Evolutionary conservation across 2,329 filamentous ascomycete species (phyloP).

Genomic region (Aschersonia sp.): DNA sequence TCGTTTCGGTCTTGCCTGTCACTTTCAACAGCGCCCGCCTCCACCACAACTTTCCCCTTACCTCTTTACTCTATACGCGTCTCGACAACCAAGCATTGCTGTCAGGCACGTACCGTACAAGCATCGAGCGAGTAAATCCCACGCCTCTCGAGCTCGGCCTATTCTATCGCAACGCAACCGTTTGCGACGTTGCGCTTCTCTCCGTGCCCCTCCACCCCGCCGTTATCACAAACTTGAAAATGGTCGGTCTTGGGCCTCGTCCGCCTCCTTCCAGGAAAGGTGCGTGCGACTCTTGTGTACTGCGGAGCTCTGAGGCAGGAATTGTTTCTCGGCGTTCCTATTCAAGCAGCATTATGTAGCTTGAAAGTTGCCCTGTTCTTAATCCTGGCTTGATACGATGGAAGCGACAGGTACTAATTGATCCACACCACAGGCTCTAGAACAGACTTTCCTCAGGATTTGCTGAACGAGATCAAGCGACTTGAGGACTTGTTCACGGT

Average conservation of each 20-base stretch:
- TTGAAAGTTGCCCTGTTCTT: not conserved
- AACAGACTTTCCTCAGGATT: slow-evolving; percentile 76
- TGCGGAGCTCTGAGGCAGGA: no score
- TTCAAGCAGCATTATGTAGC: not conserved
- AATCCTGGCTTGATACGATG: not conserved
- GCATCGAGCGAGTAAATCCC: not conserved
- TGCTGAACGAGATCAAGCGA: slow-evolving; percentile 64
- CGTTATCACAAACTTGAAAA: slow-evolving; percentile 19
- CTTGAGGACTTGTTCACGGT: slow-evolving; percentile 79
- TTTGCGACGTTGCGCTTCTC: not conserved
- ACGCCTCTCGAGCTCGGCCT: slow-evolving; percentile 1
- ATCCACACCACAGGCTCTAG: slow-evolving; percentile 53
- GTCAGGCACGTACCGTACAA: not conserved
- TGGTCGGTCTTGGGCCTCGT: slow-evolving; percentile 37
- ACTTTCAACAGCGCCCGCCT: not conserved
- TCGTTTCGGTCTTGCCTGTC: not conserved
- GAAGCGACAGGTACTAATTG: slow-evolving; percentile 4
- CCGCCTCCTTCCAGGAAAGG: slow-evolving; percentile 47
- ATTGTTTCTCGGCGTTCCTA: no score
- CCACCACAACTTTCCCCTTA: not conserved
- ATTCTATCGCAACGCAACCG: slow-evolving; percentile 2
- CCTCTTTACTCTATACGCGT: no score
- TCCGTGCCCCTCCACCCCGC: slow-evolving; percentile 23
- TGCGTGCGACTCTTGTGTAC: slow-evolving; percentile 26
- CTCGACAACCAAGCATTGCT: no score